Base-by-base conservation (phyloP, 2,329 filamentous ascomycete species). In the Diaporthe sp. region DNA sequence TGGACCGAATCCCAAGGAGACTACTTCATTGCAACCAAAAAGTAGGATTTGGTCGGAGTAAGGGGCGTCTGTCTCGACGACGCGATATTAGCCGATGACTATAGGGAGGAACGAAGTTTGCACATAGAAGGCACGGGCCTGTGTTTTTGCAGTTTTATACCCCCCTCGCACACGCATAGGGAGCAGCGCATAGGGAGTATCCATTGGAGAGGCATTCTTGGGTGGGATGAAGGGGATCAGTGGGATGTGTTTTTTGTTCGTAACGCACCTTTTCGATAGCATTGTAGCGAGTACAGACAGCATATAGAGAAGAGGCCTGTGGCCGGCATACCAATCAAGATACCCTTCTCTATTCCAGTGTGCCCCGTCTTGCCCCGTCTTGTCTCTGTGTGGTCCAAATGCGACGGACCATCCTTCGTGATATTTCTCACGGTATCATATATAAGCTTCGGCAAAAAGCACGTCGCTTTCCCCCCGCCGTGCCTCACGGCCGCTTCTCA, bases 11-110 rank as follows among this genome's bases (percentile, higher is more conserved):
- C 93, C 71, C 92, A 93, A 37, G 96, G 96, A 39, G 91, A 92
- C 74, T 99, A 97, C 85, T 98, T 94, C 82, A 94, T 98, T 82
- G 95, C 96, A 75, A 95, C 91, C 17, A 94, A 95, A 84, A 95
- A 95, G 81, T 87, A 82, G 79, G 60, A 28, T 2, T 20, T 34
- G 25, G 34, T 53, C 57, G 28, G 58, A 65, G 5, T 2, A 44
- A n/a, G 15, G 22, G 49, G 47, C 47, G 58, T 31, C 60, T 44
- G 17, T n/a, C n/a, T 34, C 58, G 20, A 53, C 3, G 20, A 17
- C 8, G 34, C 58, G 34, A 34, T 25, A 47, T 73, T 73, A 73
- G 71, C 71, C 31, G 20, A 25, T 22, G 49, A 22, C 44, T 9
- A 65, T 25, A 10, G 44, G 47, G 47, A 73, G 31, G 51, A 60